Conservation (phyloP, 768 basidiomycete species). For the Lyophyllum atratum region DNA sequence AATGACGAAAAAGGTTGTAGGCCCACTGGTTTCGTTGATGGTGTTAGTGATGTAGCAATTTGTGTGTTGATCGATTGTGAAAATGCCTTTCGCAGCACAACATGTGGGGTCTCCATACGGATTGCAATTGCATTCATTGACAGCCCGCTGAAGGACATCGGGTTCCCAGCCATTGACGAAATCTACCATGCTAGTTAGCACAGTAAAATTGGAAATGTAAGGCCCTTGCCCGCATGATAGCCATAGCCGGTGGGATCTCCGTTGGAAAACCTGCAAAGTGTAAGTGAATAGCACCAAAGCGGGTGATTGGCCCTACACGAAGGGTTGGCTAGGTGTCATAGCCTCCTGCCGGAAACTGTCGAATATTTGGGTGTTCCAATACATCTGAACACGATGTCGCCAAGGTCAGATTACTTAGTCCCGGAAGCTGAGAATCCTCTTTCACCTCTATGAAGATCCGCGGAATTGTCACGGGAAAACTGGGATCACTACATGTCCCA, state of each 20-base stretch:
- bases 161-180: slow-evolving; percentile 51
- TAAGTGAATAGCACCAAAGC: not conserved
- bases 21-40: slow-evolving; percentile 36
- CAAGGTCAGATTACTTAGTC: too few relatives aligned
- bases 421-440: not conserved
- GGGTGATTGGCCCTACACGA: slow-evolving; percentile 28
- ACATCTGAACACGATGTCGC: slow-evolving; percentile 20
- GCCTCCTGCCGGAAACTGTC: slow-evolving; percentile 25
- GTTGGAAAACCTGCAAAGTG: slow-evolving; percentile 27
- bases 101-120: slow-evolving; percentile 29
- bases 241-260: slow-evolving; percentile 51
- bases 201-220: not conserved
- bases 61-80: slow-evolving; percentile 30
- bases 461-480: slow-evolving; percentile 39
- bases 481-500: slow-evolving; percentile 37
- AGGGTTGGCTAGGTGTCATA: slow-evolving; percentile 34
- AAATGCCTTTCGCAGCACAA: slow-evolving; percentile 29
- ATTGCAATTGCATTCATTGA: slow-evolving; percentile 44
- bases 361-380: slow-evolving; percentile 28
- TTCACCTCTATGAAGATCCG: slow-evolving; percentile 44
- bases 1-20: not conserved
- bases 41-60: slow-evolving; percentile 35
- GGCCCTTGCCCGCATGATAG: slow-evolving; percentile 31
- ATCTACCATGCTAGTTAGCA: slow-evolving; percentile 21
- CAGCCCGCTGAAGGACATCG: slow-evolving; percentile 42